Base-by-base conservation (phyloP, 441 rosid species). In the Breynia disticha region DNA sequence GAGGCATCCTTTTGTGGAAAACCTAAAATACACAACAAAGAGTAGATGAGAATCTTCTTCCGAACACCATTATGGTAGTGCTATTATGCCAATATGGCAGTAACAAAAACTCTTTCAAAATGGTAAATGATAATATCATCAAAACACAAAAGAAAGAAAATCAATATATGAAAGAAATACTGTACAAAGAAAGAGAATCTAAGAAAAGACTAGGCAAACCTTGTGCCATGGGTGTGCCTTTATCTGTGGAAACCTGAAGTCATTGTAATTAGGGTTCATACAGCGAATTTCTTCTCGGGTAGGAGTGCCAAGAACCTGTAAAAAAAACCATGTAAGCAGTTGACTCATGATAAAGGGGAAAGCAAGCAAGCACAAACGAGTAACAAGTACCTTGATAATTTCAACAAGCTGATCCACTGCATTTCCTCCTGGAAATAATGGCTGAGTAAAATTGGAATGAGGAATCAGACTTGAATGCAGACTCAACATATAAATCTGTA, bases 151-250 rank as follows among this genome's bases (percentile, higher is more conserved):
- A 35, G 46, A 13, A n/a, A 51, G 49, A 12, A 41, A 13, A 13
- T 7, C 12, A 39, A 39, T 9, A 9, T 1, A 32, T 13, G 8
- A 16, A 17, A 28, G 4, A 16, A 11, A 14, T 16, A 15, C 44
- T 28, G 9, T 7, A 35, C 43, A 49, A 14, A 13, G 16, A 11
- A 14, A 37, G 43, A 16, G 4, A 16, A 32, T 52, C 1, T 20
- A 46, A 24, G 15, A 53, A 42, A 15, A 28, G 45, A 10, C 32
- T 45, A 39, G 14, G 19, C 51, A 53, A 44, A 90, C 97, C 97
- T 94, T 94, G 76, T 90, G 96, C 97, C 99, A 94, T 1, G 99
- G 99, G 60, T 90, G 97, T 15, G 97, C 97, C 65, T 94, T 90
- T 46, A 94, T 87, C 79, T 94, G 97, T 0, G 99, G 99, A 67